Conservation (phyloP, 352 stramenopile genomes). For the Phytophthora palmivora region DNA sequence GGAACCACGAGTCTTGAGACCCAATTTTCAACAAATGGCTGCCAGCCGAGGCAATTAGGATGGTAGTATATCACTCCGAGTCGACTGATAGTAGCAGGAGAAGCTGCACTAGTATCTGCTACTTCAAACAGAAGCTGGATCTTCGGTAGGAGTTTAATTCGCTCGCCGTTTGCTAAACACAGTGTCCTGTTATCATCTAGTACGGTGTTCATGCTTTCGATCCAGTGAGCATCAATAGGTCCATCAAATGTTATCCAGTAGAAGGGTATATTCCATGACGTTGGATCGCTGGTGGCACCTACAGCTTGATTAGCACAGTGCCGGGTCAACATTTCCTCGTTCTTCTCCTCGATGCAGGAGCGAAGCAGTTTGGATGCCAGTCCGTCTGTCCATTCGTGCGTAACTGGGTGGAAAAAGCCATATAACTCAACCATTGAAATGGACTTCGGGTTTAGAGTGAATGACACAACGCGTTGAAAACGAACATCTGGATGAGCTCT, state of each 20-base stretch:
- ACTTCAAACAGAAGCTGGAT: conserved; percentile 96
- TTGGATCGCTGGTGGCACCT: conserved; percentile 31
- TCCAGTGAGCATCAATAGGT: conserved; percentile 85
- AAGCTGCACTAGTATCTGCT: conserved; percentile 89
- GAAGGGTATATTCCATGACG: conserved; percentile 38
- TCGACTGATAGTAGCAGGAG: conserved; percentile 92
- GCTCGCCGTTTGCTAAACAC: conserved; percentile 89
- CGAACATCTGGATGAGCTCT: conserved; percentile 53
- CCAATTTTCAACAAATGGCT: conserved; percentile 69
- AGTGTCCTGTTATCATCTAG: conserved; percentile 93
- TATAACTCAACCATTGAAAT: conserved; percentile 87
- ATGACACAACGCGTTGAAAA: conserved; percentile 68
- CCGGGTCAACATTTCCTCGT: conserved; percentile 48
- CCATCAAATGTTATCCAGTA: conserved; percentile 90
- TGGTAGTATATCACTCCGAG: conserved; percentile 93
- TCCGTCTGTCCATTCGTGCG: conserved; percentile 86
- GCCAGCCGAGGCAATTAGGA: conserved; percentile 65
- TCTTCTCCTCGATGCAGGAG: conserved; percentile 78
- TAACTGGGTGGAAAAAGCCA: conserved; percentile 86
- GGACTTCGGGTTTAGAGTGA: conserved; percentile 81
- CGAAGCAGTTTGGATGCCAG: conserved; percentile 77
- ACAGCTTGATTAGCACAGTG: conserved; percentile 26
- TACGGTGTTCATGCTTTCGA: conserved; percentile 91
- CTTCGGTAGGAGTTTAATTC: conserved; percentile 80
- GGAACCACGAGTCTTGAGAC: conserved; percentile 48